Base-by-base conservation (phyloP, 352 stramenopile genomes). In the Pythium insidiosum region DNA sequence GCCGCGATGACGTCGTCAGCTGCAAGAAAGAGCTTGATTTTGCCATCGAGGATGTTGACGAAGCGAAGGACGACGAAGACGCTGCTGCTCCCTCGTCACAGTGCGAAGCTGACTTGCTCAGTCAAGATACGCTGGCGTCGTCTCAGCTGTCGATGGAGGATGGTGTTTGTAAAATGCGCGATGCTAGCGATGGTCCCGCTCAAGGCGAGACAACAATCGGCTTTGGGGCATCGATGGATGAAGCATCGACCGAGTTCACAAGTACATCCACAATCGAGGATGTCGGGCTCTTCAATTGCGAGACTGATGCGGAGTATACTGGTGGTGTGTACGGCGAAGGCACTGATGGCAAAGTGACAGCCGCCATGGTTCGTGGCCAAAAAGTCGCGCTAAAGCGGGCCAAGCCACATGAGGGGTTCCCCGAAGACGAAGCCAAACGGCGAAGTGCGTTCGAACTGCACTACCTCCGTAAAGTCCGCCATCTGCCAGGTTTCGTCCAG, bases 211-310 rank as follows among this genome's bases (percentile, higher is more conserved):
- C n/a, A n/a, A n/a, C n/a, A n/a, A n/a, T 56, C 19, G 48, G 41
- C 12, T 49, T 56, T 46, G 48, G 48, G 7, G 16, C 24, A n/a
- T n/a, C n/a, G 25, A 22, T 13, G 13, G 19, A n/a, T n/a, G 47
- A 44, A 15, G 24, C 48, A n/a, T 43, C 28, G 9, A 15, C 15
- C 9, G 28, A 45, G 35, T 91, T 92, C 41, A 92, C 79, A 16
- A 87, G 72, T 30, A 88, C 67, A 18, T 92, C 79, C 0, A 65
- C 84, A 33, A 92, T 92, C 39, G 76, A 85, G 46, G 79, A 92
- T 34, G 79, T 92, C 15, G 79, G 79, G 0, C 40, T 92, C 23
- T 92, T 92, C 56, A 92, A 92, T 46, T 92, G 79, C 36, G 73
- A 87, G 37, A 49, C 49, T 6, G 79, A 92, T 29, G 79, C 86